These are phyloP conservation scores for Clarireedia hainanense DNA, from an alignment of 2,329 filamentous ascomycete genomes.

Conservation along the genomic window DNA sequence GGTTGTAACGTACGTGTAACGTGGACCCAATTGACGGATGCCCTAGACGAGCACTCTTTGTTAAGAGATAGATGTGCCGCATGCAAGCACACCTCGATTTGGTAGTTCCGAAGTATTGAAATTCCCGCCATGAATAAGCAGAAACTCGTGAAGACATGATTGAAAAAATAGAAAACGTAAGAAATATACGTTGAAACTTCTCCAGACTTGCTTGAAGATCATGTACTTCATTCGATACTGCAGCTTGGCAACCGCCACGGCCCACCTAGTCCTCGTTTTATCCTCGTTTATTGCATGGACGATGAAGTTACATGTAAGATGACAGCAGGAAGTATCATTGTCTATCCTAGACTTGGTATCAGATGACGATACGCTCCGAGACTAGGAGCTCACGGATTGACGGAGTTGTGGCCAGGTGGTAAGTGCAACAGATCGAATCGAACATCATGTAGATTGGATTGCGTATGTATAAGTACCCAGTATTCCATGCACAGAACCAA, in stretches of 20 bases:
- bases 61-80: conserved; percentile 1
- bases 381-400: neutral
- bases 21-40: conserved; percentile 1
- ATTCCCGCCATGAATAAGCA: conserved; percentile 1
- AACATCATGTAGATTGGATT: neutral
- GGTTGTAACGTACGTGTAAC: neutral
- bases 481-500: neutral
- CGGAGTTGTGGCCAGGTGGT: neutral
- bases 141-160: neutral
- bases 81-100: neutral
- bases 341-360: neutral
- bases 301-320: neutral
- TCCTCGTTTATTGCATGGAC: conserved; percentile 4
- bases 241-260: conserved; percentile 7
- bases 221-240: conserved; percentile 10
- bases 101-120: conserved; percentile 10
- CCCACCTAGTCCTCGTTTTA: conserved; percentile 9
- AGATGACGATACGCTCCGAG: neutral
- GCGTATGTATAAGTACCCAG: neutral
- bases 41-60: neutral
- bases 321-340: neutral
- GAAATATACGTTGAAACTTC: conserved; percentile 1
- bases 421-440: neutral
- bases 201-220: conserved; percentile 4
- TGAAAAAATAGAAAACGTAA: conserved; percentile 2